Percentiles rank a stretch among this genome's conserved stretches.
These are phyloP conservation scores for Xanthoparmelia taractica DNA, from an alignment of 495 filamentous ascomycete genomes.

Conservation along the genomic window DNA sequence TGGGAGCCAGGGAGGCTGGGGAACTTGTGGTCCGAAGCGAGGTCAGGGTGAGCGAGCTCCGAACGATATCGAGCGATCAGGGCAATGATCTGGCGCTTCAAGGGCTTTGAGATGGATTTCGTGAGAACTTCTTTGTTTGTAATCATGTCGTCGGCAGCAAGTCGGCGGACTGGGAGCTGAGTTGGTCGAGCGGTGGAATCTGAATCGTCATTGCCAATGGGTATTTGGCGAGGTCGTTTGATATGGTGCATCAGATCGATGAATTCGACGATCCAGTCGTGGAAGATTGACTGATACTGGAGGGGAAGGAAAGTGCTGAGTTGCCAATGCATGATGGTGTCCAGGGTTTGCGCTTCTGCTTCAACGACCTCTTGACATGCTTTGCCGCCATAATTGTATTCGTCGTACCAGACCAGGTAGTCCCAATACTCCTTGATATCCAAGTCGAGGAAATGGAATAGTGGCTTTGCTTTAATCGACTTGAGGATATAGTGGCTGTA, in stretches of 20 bases:
- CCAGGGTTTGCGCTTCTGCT: conserved; percentile 74
- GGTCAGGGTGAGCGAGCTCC: conserved; percentile 82
- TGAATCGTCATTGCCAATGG: conserved; percentile 34
- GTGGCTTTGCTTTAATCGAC: conserved; percentile 85
- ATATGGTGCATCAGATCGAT: conserved; percentile 86
- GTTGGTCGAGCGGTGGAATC: conserved; percentile 64
- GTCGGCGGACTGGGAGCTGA: conserved; percentile 59
- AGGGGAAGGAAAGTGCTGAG: conserved; percentile 77
- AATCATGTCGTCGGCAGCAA: conserved; percentile 49
- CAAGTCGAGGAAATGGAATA: conserved; percentile 95
- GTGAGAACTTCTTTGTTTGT: conserved; percentile 52
- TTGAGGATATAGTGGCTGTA: conserved; percentile 97
- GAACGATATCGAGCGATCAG: conserved; percentile 77
- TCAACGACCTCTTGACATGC: conserved; percentile 79
- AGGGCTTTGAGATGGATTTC: conserved; percentile 72
- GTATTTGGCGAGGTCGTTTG: conserved; percentile 51
- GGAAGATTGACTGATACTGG: conserved; percentile 75
- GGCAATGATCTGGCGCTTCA: conserved; percentile 76
- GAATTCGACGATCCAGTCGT: conserved; percentile 90
- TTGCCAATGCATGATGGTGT: conserved; percentile 98
- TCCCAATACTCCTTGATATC: conserved; percentile 99
- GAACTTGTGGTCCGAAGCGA: conserved; percentile 78
- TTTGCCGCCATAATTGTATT: conserved; percentile 96
- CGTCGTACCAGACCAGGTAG: conserved; percentile 98
- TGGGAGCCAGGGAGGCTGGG: conserved; percentile 76